These are phyloP conservation scores for Fomitopsis pulvina DNA, from an alignment of 768 basidiomycete species.

Conservation along the genomic window DNA sequence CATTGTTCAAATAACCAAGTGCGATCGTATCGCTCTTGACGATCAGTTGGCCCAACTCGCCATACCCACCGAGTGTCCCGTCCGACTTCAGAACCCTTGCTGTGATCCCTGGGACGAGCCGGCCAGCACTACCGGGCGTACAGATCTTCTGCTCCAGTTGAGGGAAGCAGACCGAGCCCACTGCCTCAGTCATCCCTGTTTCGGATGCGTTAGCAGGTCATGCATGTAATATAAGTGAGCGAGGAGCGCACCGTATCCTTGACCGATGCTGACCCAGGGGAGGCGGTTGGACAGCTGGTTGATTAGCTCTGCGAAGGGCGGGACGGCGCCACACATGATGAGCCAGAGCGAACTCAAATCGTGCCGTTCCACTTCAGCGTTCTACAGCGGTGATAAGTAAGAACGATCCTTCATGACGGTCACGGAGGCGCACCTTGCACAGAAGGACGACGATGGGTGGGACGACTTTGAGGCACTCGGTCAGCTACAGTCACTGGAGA, in stretches of 20 bases:
- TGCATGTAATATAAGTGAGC: not conserved
- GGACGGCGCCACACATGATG: slow-evolving; percentile 47
- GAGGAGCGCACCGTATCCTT: slow-evolving; percentile 44
- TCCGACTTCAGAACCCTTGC: slow-evolving; percentile 41
- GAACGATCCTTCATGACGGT: not conserved
- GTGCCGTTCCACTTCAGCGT: slow-evolving; percentile 33
- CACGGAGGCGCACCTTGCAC: slow-evolving; percentile 23
- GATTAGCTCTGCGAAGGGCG: slow-evolving; percentile 47
- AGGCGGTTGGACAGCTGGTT: slow-evolving; percentile 37
- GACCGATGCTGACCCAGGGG: slow-evolving; percentile 48
- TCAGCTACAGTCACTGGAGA: not conserved
- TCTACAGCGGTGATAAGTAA: slow-evolving; percentile 15
- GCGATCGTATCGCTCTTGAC: slow-evolving; percentile 39
- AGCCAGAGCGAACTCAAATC: slow-evolving; percentile 33
- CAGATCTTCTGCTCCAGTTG: slow-evolving; percentile 17
- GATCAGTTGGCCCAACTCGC: slow-evolving; percentile 43
- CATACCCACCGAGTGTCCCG: slow-evolving; percentile 33
- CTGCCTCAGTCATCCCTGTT: slow-evolving; percentile 33
- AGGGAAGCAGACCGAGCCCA: slow-evolving; percentile 29
- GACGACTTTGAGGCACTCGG: slow-evolving; percentile 20
- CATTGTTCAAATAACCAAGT: slow-evolving; percentile 25
- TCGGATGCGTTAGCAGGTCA: slow-evolving; percentile 2
- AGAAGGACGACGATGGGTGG: slow-evolving; percentile 31
- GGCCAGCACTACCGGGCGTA: slow-evolving; percentile 29
- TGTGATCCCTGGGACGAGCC: slow-evolving; percentile 36